These are phyloP conservation scores for Lichtheimia corymbifera DNA, from an alignment of 371 early-diverging fungal species.

Conservation along the genomic window DNA sequence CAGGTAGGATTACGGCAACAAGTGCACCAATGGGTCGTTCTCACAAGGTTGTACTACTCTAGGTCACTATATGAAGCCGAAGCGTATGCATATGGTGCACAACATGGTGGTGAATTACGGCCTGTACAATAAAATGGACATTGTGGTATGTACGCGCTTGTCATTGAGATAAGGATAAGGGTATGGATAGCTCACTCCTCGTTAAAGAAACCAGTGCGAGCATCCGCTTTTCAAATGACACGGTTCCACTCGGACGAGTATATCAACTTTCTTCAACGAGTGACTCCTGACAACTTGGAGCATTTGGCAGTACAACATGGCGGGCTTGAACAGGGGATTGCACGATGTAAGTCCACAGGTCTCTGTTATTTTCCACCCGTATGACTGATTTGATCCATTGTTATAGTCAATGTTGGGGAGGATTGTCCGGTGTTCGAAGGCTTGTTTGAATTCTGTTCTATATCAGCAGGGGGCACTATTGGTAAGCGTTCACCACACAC, in stretches of 20 bases:
- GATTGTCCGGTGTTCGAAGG: constrained; percentile 99
- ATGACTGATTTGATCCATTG: neutral
- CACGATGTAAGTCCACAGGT: constrained; percentile 67
- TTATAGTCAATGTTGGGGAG: constrained; percentile 84
- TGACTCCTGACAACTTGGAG: constrained; percentile 93
- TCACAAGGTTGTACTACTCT: neutral
- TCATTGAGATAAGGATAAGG: neutral
- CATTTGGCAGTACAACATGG: constrained; percentile 78
- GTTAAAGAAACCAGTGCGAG: constrained; percentile 80
- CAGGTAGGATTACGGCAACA: constrained; percentile 45
- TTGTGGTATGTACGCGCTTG: constrained; percentile 58
- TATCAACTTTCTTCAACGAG: constrained; percentile 94
- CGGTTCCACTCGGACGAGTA: constrained; percentile 99
- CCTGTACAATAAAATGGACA: constrained; percentile 93
- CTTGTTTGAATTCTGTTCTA: constrained; percentile 92
- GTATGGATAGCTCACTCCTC: neutral
- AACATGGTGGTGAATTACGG: constrained; percentile 96
- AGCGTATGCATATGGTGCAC: constrained; percentile 98
- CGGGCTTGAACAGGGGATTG: constrained; percentile 54
- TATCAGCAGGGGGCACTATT: constrained; percentile 95
- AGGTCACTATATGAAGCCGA: constrained; percentile 99
- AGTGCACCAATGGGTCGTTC: no score
- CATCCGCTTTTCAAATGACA: constrained; percentile 93
- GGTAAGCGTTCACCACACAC: constrained; percentile 41
- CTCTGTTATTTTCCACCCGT: neutral